Evolutionary conservation across 1,284 basidiomycete species (phyloP).

Genomic region (Caloboletus firmus): DNA sequence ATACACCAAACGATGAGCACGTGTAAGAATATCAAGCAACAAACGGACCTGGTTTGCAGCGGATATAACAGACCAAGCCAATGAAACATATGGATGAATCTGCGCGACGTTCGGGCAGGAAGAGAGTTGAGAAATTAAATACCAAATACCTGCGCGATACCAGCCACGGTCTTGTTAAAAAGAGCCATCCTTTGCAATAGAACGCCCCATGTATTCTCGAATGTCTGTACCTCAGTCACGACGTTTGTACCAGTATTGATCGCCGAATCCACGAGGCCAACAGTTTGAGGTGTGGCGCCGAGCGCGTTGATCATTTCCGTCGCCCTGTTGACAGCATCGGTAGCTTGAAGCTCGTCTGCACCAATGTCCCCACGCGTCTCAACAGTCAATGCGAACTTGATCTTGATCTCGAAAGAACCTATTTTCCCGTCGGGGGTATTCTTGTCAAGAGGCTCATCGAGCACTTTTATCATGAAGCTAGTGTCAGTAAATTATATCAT

Average conservation of each 20-base stretch:
- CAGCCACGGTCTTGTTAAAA: slow-evolving; percentile 12
- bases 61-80: slow-evolving; percentile 27
- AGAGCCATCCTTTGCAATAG: slow-evolving; percentile 15
- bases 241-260: neutral
- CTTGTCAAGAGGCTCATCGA: slow-evolving; percentile 15
- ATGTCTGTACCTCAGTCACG: slow-evolving; percentile 3
- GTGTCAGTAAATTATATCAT: neutral
- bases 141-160: slow-evolving; percentile 16
- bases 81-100: slow-evolving; percentile 21
- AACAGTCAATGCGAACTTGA: slow-evolving; percentile 15
- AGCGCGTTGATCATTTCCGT: neutral
- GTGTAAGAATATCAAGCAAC: neutral
- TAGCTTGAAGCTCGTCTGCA: slow-evolving; percentile 17
- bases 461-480: slow-evolving; percentile 7
- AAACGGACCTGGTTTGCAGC: slow-evolving; percentile 19
- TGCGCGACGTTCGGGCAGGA: slow-evolving; percentile 3
- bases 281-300: neutral
- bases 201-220: slow-evolving; percentile 20
- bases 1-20: neutral
- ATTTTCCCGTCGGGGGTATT: neutral
- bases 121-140: neutral
- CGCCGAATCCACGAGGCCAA: neutral
- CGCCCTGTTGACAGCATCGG: slow-evolving; percentile 10
- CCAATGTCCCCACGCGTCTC: neutral
- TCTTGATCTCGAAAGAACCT: neutral